These are phyloP conservation scores for Xylaria digitata DNA, from an alignment of 2,329 filamentous ascomycete species.

Conservation along the genomic window DNA sequence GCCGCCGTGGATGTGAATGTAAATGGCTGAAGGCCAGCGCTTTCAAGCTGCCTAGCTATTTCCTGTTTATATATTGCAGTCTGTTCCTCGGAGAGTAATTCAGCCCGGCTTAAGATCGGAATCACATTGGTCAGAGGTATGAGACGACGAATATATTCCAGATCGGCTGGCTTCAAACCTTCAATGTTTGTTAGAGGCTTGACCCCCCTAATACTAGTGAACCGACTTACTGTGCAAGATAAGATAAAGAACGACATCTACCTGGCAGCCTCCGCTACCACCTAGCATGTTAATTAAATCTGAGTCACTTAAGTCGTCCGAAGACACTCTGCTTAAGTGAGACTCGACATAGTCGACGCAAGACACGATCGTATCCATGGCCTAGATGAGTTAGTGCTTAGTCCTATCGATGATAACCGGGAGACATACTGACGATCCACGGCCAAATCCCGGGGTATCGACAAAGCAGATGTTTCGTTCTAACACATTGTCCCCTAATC, in stretches of 20 bases:
- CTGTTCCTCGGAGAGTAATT: slow-evolving; percentile 71
- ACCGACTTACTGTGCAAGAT: slow-evolving; percentile 74
- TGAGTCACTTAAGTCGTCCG: slow-evolving; percentile 72
- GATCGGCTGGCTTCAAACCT: slow-evolving; percentile 72
- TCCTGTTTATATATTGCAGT: slow-evolving; percentile 69
- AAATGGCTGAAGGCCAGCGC: slow-evolving; percentile 72
- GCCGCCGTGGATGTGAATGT: slow-evolving; percentile 65
- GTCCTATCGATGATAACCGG: slow-evolving; percentile 4
- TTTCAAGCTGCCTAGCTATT: slow-evolving; percentile 66
- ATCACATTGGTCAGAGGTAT: slow-evolving; percentile 84
- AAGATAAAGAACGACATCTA: slow-evolving; percentile 88
- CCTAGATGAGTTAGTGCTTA: slow-evolving; percentile 39
- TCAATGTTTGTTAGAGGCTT: slow-evolving; percentile 37
- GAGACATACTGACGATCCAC: slow-evolving; percentile 62
- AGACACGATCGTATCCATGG: slow-evolving; percentile 67
- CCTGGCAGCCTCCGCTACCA: slow-evolving; percentile 82
- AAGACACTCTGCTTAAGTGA: slow-evolving; percentile 71
- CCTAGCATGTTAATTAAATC: slow-evolving; percentile 83
- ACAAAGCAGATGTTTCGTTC: slow-evolving; percentile 96
- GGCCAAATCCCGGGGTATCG: slow-evolving; percentile 77
- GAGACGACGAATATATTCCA: slow-evolving; percentile 77
- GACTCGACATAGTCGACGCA: slow-evolving; percentile 79
- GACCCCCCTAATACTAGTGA: not conserved
- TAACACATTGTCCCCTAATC: slow-evolving; percentile 78
- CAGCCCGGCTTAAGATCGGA: slow-evolving; percentile 81